Evolutionary conservation across 106 monocot species (phyloP).

Genomic region (Acorus gramineus): DNA sequence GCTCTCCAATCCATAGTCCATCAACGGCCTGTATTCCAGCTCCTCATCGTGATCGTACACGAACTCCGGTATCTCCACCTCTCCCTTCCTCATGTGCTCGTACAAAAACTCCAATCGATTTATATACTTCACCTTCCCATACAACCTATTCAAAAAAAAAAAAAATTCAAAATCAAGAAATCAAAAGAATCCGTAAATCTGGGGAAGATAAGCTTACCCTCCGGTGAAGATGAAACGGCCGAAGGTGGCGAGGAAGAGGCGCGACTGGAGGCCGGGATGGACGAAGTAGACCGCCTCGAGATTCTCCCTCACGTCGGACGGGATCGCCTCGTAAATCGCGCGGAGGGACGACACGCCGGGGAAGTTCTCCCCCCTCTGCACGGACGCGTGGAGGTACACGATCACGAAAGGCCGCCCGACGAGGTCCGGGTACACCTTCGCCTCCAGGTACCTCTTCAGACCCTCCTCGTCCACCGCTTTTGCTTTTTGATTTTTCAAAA

Average conservation of each 20-base stretch:
- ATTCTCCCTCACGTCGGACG: constrained; percentile 24
- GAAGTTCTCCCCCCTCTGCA: constrained; percentile 53
- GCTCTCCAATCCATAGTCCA: constrained; percentile 78
- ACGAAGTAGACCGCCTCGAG: constrained; percentile 73
- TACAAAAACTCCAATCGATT: constrained; percentile 69
- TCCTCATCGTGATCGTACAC: constrained; percentile 76
- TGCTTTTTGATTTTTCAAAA: constrained; percentile 14
- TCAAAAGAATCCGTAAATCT: background rate
- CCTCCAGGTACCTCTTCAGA: constrained; percentile 42
- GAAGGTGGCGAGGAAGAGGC: constrained; percentile 86
- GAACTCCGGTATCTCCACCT: constrained; percentile 68
- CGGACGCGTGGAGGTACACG: constrained; percentile 69
- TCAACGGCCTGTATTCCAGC: constrained; percentile 68
- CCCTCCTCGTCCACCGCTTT: constrained; percentile 31
- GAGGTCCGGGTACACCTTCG: constrained; percentile 47
- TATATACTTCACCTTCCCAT: constrained; percentile 70
- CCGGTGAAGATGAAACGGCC: constrained; percentile 80
- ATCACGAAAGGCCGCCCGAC: constrained; percentile 31
- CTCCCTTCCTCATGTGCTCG: constrained; percentile 46
- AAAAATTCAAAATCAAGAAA: background rate
- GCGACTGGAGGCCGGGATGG: constrained; percentile 75
- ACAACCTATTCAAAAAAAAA: constrained; percentile 36
- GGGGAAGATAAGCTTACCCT: constrained; percentile 22
- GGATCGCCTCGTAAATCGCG: constrained; percentile 49
- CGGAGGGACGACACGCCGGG: constrained; percentile 59